Percentiles rank a stretch among this genome's conserved stretches.
Evolutionary conservation across 2,329 filamentous ascomycete genomes (phyloP).

Genomic region (Microthyrium microscopicum): DNA sequence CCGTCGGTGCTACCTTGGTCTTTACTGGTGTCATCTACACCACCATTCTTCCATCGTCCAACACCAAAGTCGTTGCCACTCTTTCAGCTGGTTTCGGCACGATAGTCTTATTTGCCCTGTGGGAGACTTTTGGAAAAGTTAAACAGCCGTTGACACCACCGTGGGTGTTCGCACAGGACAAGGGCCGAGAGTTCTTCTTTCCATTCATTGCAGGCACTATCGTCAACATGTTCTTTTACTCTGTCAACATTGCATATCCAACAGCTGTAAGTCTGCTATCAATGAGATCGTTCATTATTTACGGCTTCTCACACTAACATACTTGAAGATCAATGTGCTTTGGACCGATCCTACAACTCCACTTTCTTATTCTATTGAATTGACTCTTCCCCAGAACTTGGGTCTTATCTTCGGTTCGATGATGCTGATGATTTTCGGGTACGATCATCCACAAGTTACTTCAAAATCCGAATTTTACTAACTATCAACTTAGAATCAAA

Average conservation of each 20-base stretch:
- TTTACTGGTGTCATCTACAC: conserved; percentile 19
- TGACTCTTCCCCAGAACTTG: conserved; percentile 29
- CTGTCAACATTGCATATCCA: no score
- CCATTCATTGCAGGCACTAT: conserved; percentile 29
- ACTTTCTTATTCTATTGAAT: conserved; percentile 15
- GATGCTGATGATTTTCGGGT: conserved; percentile 21
- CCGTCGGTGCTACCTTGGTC: conserved; percentile 13
- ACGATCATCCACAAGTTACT: no score
- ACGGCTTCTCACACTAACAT: no score
- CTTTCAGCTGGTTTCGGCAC: conserved; percentile 17
- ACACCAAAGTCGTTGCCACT: conserved; percentile 17
- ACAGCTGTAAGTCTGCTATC: no score
- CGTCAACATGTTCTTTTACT: conserved; percentile 37
- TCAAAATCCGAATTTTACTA: no score
- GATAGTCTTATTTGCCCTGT: conserved; percentile 16
- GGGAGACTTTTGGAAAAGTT: conserved; percentile 16
- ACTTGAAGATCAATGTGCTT: conserved; percentile 32
- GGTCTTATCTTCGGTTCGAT: conserved; percentile 13
- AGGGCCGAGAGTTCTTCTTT: conserved; percentile 31
- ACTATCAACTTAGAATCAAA: conserved; percentile 27
- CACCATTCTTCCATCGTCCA: conserved; percentile 12
- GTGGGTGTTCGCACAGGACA: conserved; percentile 27
- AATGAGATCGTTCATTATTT: no score
- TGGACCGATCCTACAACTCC: conserved; percentile 21
- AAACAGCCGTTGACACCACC: conserved; percentile 25